Percentiles rank a stretch among this genome's conserved stretches.
Evolutionary conservation across 352 stramenopile species (phyloP).

Genomic region (Peronospora belbahrii): DNA sequence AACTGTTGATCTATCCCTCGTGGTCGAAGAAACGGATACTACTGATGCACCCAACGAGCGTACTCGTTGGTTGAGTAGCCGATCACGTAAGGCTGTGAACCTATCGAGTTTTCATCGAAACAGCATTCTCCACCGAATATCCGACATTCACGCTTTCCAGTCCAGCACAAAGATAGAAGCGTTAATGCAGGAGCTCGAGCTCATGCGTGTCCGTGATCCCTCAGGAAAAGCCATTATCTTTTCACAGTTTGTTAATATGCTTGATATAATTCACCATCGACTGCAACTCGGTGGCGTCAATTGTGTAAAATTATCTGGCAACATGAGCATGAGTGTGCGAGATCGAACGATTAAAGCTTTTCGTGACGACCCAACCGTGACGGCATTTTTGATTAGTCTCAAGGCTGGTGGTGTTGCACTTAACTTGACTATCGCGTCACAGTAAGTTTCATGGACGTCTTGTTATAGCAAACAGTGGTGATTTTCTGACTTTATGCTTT

Average conservation of each 20-base stretch:
- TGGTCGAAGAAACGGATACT: slow-evolving; percentile 14
- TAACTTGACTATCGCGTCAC: slow-evolving; percentile 96
- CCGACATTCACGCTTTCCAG: slow-evolving; percentile 61
- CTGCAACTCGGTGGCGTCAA: slow-evolving; percentile 85
- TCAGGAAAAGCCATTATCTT: slow-evolving; percentile 98
- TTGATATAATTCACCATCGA: slow-evolving; percentile 96
- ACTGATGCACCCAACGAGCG: slow-evolving; percentile 7
- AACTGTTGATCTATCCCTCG: slow-evolving; percentile 70
- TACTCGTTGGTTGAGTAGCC: slow-evolving; percentile 1
- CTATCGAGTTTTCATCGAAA: slow-evolving; percentile 63
- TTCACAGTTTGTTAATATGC: slow-evolving; percentile 98
- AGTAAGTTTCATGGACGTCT: slow-evolving; percentile 48
- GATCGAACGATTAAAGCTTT: slow-evolving; percentile 76
- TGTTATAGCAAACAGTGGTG: background rate
- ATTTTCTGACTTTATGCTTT: slow-evolving; percentile 8
- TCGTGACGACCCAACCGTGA: slow-evolving; percentile 88
- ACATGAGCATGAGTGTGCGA: slow-evolving; percentile 84
- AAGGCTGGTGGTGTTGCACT: slow-evolving; percentile 98
- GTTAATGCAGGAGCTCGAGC: slow-evolving; percentile 93
- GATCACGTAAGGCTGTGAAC: slow-evolving; percentile 27
- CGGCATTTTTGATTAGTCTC: slow-evolving; percentile 96
- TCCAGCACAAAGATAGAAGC: slow-evolving; percentile 98
- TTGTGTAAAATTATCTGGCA: slow-evolving; percentile 88
- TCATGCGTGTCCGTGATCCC: slow-evolving; percentile 89
- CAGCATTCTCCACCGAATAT: slow-evolving; percentile 60